Evolutionary conservation across 345 rosid species (phyloP), one percentile per base, ranked within the genome.

Genomic region (Salix dunnii): DNA sequence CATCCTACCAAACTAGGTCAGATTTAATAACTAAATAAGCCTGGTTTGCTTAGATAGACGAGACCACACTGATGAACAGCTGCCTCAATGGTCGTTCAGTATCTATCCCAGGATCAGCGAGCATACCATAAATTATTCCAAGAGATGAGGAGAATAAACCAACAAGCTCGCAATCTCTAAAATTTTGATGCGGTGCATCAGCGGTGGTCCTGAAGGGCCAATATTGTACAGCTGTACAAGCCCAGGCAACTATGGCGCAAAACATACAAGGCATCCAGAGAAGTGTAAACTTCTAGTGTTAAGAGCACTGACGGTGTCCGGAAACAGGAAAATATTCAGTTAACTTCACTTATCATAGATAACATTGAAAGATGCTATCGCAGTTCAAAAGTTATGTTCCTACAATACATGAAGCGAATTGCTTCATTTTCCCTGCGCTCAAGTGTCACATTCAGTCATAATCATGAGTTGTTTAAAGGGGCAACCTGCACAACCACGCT

Each of bases 331-430:
- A 13, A 21, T 16, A 28, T 31, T 18, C 28, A 7, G n/a, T 36
- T 0, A 17, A 42, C n/a, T 5, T 5, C 23, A 49, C 53, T 38
- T 7, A 75, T 66, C 67, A 33, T 13, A 20, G 21, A 51, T 3
- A 14, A 73, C 55, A 36, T 74, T 67, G 48, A 43, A 27, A 48
- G 48, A 46, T 72, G n/a, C 70, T 48, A 55, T 31, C 13, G 58
- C 67, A 70, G 17, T 73, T 77, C 36, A 49, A 40, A 38, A 64
- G 43, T 76, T 36, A 64, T 66, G 21, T 17, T 43, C 4, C 48
- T 68, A 65, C 70, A 68, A 63, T 67, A 63, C 82, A 80, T 28
- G 28, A 46, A 61, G 42, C 21, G 35, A 77, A 70, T 51, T 16
- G 46, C 67, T 78, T 74, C 28, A 68, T 74, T 66, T 30, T 36